Percentiles rank a stretch among this genome's conserved stretches.
Conservation (phyloP, 2,329 filamentous ascomycete genomes). For the Ophiostoma angusticollis region DNA sequence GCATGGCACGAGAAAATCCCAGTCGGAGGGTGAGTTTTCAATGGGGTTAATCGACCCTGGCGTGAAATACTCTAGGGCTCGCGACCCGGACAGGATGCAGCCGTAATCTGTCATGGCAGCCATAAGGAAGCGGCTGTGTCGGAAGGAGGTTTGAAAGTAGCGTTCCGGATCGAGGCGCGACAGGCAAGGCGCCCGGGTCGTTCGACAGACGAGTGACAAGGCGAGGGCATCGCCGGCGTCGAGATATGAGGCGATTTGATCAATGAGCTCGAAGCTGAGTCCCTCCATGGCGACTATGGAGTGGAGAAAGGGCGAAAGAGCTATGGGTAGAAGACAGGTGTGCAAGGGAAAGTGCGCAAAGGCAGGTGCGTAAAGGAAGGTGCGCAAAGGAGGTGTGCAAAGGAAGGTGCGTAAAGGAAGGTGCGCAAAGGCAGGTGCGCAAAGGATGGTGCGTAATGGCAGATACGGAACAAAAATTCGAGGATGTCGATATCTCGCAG, state of each 20-base stretch:
- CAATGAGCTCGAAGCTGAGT: conserved; percentile 11
- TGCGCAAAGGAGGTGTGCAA: too few relatives aligned
- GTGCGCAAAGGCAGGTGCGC: too few relatives aligned
- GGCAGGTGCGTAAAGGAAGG: too few relatives aligned
- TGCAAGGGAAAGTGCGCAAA: too few relatives aligned
- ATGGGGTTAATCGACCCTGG: conserved; percentile 5
- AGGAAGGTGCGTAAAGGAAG: too few relatives aligned
- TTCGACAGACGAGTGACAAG: background rate
- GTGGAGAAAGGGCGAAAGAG: background rate
- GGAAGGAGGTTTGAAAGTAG: conserved; percentile 7
- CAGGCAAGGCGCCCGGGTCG: background rate
- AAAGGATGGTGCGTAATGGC: too few relatives aligned
- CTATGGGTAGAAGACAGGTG: too few relatives aligned
- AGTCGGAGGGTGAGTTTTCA: conserved; percentile 6
- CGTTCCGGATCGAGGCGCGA: conserved; percentile 9
- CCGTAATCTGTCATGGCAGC: conserved; percentile 11
- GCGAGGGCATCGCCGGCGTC: conserved; percentile 4
- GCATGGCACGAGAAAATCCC: conserved; percentile 13
- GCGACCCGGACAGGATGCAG: conserved; percentile 11
- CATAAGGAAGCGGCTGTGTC: conserved; percentile 5
- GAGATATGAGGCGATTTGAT: conserved; percentile 5
- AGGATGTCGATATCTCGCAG: too few relatives aligned
- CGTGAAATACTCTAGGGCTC: conserved; percentile 12
- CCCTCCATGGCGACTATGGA: conserved; percentile 4
- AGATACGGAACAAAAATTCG: too few relatives aligned